phyloP scores from a whole-genome alignment of 192 early-diverging fungal genomes.

The Linnemannia zychae region DNA sequence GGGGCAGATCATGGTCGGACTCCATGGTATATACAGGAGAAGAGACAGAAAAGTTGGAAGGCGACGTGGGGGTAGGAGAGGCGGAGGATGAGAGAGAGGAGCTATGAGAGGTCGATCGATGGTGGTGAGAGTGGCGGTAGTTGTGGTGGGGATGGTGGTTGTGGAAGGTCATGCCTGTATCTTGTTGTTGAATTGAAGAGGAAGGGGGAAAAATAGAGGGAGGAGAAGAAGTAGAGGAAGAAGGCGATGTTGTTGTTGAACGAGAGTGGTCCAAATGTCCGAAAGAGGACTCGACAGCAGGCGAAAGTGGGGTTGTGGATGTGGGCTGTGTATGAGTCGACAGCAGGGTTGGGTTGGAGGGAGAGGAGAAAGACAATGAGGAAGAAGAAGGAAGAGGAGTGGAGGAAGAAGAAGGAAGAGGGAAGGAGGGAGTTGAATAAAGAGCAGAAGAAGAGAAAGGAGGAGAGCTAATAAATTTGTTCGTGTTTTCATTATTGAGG shows the following conservation, averaged over 20 bases:
- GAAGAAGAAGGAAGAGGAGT: constrained; percentile 1
- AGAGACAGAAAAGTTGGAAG: constrained; percentile 15
- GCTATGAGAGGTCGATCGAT: not conserved
- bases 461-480: constrained; percentile 11
- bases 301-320: not conserved
- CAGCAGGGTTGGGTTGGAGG: not conserved
- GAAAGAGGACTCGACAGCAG: not conserved
- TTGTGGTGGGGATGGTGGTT: not conserved
- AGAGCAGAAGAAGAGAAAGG: too few species aligned
- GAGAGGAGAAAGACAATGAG: not conserved
- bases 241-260: not conserved
- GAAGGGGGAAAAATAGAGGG: too few species aligned
- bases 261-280: not conserved
- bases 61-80: constrained; percentile 10
- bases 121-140: not conserved
- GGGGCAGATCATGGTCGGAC: constrained; percentile 22
- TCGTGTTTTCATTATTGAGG: not conserved
- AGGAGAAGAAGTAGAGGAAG: too few species aligned
- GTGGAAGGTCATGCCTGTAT: not conserved
- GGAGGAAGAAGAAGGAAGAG: constrained; percentile 6
- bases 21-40: constrained; percentile 17
- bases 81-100: constrained; percentile 10
- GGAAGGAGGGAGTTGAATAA: not conserved
- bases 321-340: constrained; percentile 8
- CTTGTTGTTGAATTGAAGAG: not conserved